phyloP scores from a whole-genome alignment of 768 basidiomycete genomes.

The Suillus fuscotomentosus region DNA sequence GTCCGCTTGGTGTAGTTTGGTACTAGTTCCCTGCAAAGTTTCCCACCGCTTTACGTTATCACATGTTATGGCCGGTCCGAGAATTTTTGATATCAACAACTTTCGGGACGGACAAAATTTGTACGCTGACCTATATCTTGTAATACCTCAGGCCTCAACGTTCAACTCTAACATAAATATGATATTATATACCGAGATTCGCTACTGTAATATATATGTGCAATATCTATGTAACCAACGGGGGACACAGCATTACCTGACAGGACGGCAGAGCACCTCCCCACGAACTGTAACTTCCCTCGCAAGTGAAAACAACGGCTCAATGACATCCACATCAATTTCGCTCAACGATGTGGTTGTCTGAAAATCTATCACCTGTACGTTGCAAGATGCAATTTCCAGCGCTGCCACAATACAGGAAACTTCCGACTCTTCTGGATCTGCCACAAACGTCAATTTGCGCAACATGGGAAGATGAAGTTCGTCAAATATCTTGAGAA shows the following conservation, averaged over 20 bases:
- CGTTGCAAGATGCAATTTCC: not conserved
- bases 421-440: not conserved
- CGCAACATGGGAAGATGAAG: not conserved
- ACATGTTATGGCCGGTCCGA: not conserved
- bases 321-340: not conserved
- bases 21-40: not conserved
- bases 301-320: not conserved
- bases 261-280: not conserved
- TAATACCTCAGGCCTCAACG: no score
- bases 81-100: not conserved
- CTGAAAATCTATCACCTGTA: not conserved
- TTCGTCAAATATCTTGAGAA: not conserved
- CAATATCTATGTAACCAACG: not conserved
- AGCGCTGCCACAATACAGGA: not conserved
- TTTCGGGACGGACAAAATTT: not conserved
- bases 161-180: not conserved
- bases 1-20: conserved; percentile 1
- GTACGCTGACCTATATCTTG: not conserved
- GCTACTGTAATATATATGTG: not conserved
- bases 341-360: not conserved
- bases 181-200: not conserved
- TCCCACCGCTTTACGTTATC: not conserved
- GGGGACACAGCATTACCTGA: not conserved
- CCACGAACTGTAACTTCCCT: not conserved
- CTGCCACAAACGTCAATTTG: not conserved